Base-by-base conservation (phyloP, 495 filamentous ascomycete species). In the Pyrenula massariospora region DNA sequence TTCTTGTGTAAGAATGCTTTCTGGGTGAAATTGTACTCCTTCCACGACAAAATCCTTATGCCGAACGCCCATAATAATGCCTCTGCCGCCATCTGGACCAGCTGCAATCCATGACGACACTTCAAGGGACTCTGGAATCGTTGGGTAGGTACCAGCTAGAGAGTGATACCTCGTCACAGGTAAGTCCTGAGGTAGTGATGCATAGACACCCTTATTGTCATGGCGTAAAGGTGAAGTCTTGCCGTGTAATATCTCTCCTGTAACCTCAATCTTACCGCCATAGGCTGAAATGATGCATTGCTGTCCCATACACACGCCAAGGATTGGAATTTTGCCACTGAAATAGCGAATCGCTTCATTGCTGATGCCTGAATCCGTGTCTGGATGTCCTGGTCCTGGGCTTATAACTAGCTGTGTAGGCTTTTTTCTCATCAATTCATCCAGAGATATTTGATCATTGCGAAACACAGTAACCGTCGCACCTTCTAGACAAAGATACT, bases 241-340 rank as follows among this genome's bases (percentile, higher is more conserved):
- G 57, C 93, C 93, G 63, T 99, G 93, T 55, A 97, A 71, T 55
- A 97, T 96, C 72, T 97, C 93, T 36, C 94, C 94, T 10, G 94
- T 95, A 50, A 88, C 90, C 66, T 86, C 86, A 31, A 99, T 93
- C 36, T 85, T 81, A 56, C 93, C 93, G 54, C 93, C 93, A 66
- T 93, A 96, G 10, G 86, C 82, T 53, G 89, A 85, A 61, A 91
- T 91, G 24, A 99, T 96, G 68, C 91, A 97, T 77, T 99, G 93
- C 81, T 95, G 86, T 61, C 93, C 93, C 91, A 99, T 96, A 66
- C 93, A 99, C 19, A 99, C 93, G 21, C 93, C 93, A 31, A 99
- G 82, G n/a, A 99, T 78, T 0, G 93, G 93, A 48, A 99, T 87
- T 70, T 95, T 96, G 24, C 93, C 93, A n/a, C 85, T 83, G 68